A percentile compares a stretch with the other conserved stretches of the same genome.
These are phyloP conservation scores for Plectranthus barbatus DNA, from an alignment of 257 asterid genomes.

Conservation along the genomic window DNA sequence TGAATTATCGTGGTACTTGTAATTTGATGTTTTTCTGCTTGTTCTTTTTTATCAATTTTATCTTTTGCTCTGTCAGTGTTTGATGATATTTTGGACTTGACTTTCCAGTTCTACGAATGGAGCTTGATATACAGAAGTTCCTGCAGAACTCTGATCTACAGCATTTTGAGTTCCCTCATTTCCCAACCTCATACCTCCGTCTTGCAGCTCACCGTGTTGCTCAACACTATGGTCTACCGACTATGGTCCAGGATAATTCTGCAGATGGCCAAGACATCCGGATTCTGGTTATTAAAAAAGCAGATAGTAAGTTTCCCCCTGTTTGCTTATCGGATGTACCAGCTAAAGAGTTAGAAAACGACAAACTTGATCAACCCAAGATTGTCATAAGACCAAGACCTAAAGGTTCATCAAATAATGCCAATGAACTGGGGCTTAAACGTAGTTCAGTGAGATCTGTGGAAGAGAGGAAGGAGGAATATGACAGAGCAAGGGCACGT, in stretches of 20 bases:
- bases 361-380: slow-evolving; percentile 51
- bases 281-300: slow-evolving; percentile 62
- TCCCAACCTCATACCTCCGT: slow-evolving; percentile 93
- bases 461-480: slow-evolving; percentile 96
- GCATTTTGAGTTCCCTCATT: slow-evolving; percentile 80
- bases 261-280: slow-evolving; percentile 67
- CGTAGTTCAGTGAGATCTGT: slow-evolving; percentile 64
- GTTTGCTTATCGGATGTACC: slow-evolving; percentile 77
- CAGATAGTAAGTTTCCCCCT: slow-evolving; percentile 63
- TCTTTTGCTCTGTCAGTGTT: neutral
- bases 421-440: slow-evolving; percentile 43
- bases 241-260: slow-evolving; percentile 59
- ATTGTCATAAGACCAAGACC: slow-evolving; percentile 70
- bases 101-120: slow-evolving; percentile 84
- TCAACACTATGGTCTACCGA: slow-evolving; percentile 88
- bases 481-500: slow-evolving; percentile 96
- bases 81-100: neutral
- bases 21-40: neutral
- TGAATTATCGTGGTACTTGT: neutral
- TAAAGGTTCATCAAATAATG: slow-evolving; percentile 36
- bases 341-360: slow-evolving; percentile 54
- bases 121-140: slow-evolving; percentile 76
- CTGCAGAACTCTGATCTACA: slow-evolving; percentile 51
- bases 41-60: neutral
- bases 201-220: slow-evolving; percentile 98